phyloP scores from a whole-genome alignment of 2,329 filamentous ascomycete species.

The Fusarium chaquense region DNA sequence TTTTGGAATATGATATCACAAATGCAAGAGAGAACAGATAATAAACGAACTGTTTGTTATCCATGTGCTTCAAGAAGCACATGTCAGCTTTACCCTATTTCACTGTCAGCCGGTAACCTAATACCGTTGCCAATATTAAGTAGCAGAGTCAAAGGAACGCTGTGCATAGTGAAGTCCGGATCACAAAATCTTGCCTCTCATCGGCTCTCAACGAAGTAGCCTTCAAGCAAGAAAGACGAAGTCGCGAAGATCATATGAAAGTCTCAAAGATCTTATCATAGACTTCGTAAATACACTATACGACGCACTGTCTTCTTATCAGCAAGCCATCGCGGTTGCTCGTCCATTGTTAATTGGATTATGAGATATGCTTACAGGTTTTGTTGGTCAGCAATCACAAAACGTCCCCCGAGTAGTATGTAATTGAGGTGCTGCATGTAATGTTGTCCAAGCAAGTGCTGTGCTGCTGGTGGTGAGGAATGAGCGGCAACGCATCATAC shows the following conservation, averaged over 20 bases:
- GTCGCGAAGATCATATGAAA: neutral
- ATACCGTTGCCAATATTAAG: neutral
- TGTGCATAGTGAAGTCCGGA: neutral
- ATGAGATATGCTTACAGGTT: neutral
- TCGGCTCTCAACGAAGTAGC: neutral
- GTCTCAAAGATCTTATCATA: neutral
- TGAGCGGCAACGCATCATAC: neutral
- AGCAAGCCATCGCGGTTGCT: constrained; percentile 8
- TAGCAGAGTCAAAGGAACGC: neutral
- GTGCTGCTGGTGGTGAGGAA: constrained; percentile 1
- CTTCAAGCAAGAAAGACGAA: neutral
- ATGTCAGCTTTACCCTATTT: neutral
- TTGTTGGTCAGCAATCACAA: constrained; percentile 6
- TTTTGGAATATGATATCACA: neutral
- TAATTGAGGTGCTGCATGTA: neutral
- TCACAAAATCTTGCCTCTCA: neutral
- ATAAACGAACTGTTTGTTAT: neutral
- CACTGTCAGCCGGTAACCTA: too few relatives aligned
- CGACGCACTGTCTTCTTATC: neutral
- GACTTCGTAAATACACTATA: neutral
- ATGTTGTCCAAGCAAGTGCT: neutral
- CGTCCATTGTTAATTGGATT: constrained; percentile 9
- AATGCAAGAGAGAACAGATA: neutral
- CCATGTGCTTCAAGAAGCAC: neutral
- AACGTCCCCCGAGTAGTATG: neutral